Evolutionary conservation across 345 rosid genomes (phyloP).

Genomic region (Acer saccharum): DNA sequence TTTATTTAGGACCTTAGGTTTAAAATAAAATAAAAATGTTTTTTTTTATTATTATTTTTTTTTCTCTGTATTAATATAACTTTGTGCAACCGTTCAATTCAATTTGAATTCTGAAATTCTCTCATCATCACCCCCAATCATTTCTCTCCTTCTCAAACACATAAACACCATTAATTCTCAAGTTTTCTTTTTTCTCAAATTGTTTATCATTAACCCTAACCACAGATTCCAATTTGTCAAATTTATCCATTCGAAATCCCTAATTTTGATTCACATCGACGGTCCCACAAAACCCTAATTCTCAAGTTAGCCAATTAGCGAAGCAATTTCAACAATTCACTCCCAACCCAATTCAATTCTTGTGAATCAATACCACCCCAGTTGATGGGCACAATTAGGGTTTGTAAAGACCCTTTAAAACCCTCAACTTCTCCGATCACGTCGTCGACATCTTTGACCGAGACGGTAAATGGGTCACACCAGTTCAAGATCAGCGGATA

Average conservation of each 20-base stretch:
- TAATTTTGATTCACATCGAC: conserved; percentile 3
- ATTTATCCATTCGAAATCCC: not conserved
- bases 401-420: conserved; percentile 41
- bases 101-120: not conserved
- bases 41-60: no score
- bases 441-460: conserved; percentile 57
- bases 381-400: conserved; percentile 68
- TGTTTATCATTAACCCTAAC: not conserved
- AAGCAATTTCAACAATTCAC: not conserved
- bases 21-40: no score
- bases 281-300: conserved; percentile 23
- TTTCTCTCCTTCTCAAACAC: not conserved
- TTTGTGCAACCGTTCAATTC: no score
- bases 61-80: no score
- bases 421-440: conserved; percentile 40
- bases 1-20: no score
- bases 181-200: not conserved
- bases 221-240: not conserved
- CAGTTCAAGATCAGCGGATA: conserved; percentile 70
- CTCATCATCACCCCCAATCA: not conserved
- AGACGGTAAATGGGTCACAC: conserved; percentile 71
- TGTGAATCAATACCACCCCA: conserved; percentile 1
- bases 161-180: not conserved
- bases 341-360: conserved; percentile 14
- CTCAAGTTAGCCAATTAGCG: not conserved